phyloP scores from a whole-genome alignment of 140 eudicot species.

The Ambrosia hybrid region DNA sequence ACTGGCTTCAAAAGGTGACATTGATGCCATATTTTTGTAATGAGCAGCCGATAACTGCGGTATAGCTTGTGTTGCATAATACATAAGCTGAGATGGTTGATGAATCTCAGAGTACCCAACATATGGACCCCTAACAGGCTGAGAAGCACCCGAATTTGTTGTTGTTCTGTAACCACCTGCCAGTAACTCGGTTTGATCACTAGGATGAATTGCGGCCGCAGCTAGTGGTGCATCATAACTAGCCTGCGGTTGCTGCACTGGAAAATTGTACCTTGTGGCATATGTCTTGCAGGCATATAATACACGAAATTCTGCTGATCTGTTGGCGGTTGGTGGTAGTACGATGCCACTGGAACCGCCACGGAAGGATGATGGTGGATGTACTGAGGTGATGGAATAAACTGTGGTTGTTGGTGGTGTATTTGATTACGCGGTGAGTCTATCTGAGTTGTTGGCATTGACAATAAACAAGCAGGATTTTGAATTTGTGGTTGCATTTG shows the following conservation, averaged over 20 bases:
- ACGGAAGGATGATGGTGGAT: conserved; percentile 58
- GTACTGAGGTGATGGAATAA: conserved; percentile 53
- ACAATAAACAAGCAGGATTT: conserved; percentile 44
- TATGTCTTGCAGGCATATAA: conserved; percentile 54
- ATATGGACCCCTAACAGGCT: conserved; percentile 47
- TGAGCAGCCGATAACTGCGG: too few relatives aligned
- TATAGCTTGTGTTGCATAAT: conserved; percentile 45
- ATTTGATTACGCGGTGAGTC: conserved; percentile 48
- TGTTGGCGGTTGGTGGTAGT: conserved; percentile 43
- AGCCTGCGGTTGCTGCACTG: conserved; percentile 24
- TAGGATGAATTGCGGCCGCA: conserved; percentile 20
- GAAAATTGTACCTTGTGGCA: conserved; percentile 40
- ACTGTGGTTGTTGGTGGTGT: conserved; percentile 49
- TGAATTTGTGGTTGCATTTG: conserved; percentile 38
- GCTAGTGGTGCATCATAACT: conserved; percentile 39
- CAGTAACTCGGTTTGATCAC: conserved; percentile 27
- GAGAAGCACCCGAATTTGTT: conserved; percentile 35
- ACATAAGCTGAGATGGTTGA: conserved; percentile 62
- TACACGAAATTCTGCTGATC: conserved; percentile 55
- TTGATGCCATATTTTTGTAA: too few relatives aligned
- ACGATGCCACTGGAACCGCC: conserved; percentile 50
- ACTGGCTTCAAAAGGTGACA: too few relatives aligned
- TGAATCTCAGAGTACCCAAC: conserved; percentile 53
- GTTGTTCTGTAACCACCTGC: conserved; percentile 52
- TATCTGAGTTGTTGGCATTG: conserved; percentile 28